Evolutionary conservation across 108 stramenopile genomes (phyloP), one percentile per base, ranked within the genome.

Genomic region (Nannochloropsis gaditana): DNA sequence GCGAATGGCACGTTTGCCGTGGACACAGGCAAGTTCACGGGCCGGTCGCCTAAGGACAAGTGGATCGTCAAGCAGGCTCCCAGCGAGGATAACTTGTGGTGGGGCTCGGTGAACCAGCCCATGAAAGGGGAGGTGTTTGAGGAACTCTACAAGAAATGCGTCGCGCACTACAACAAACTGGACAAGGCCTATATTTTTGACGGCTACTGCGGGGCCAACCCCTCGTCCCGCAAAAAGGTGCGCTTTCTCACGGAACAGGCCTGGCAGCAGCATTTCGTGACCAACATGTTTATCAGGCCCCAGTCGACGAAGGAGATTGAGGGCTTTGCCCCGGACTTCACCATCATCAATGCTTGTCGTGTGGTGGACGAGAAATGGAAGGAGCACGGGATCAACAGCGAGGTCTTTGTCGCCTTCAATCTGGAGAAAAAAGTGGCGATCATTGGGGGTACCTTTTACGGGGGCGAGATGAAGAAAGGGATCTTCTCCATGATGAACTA

Each of bases 391-490:
- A 90, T 98, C 41, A 94, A 97, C 91, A 92, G 92, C 45, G 98
- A 98, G 45, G 96, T 96, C 50, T 96, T 96, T 15, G 97, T 96
- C 21, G 95, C 95, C 31, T 97, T 98, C 91, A 96, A 98, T 90
- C 87, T 97, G 43, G 98, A 98, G 90, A 92, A 96, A 91, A 93
- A 92, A 84, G 92, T 90, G 84, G 98, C 96, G 19, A 93, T 97
- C 86, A 96, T 98, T 84, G 95, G 95, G 82, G 98, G 96, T 11
- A 98, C 98, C 10, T 96, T 93, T 93, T 98, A 98, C 86, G 98
- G 98, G 43, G 98, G 96, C 80, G 98, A 98, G 91, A 98, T 97
- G 90, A 98, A 98, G 91, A 98, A 98, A 93, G 98, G 98, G 9
- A 95, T 97, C 86, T 98, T 98, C 85, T 94, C 95, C n/a, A 87